Conservation (phyloP, 1,139 yeast genomes). For the Yamadazyma atlantica region DNA sequence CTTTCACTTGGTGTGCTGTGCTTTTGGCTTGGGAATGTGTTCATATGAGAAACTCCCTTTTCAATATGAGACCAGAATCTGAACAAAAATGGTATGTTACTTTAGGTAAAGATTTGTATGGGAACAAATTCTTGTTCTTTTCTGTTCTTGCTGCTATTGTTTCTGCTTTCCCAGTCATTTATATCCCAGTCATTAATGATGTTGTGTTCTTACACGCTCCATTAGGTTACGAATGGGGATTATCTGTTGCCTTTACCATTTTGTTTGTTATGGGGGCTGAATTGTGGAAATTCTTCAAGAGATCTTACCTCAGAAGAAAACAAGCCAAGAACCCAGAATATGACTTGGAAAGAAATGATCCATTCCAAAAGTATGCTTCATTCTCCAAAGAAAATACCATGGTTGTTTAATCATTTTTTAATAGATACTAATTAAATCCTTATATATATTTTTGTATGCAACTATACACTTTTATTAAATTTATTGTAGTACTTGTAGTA, state of each 20-base stretch:
- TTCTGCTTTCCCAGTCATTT: conserved; percentile 78
- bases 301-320: conserved; percentile 48
- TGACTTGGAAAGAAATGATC: conserved; percentile 63
- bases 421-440: not conserved
- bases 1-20: conserved; percentile 89
- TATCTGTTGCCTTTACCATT: conserved; percentile 63
- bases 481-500: not conserved
- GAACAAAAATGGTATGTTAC: conserved; percentile 57
- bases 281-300: conserved; percentile 64
- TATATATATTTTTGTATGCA: not conserved
- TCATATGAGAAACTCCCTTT: conserved; percentile 72
- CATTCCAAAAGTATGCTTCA: conserved; percentile 61
- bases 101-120: conserved; percentile 55
- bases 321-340: conserved; percentile 59
- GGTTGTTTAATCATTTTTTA: conserved; percentile 10
- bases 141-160: conserved; percentile 71
- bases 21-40: conserved; percentile 89
- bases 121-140: conserved; percentile 80
- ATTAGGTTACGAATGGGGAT: conserved; percentile 83
- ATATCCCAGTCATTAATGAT: conserved; percentile 82
- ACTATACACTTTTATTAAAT: not conserved
- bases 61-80: conserved; percentile 71
- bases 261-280: conserved; percentile 65
- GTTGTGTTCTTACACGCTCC: conserved; percentile 75
- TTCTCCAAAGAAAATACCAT: conserved; percentile 48